These are phyloP conservation scores for Aspergillus kassunensis DNA, from an alignment of 495 filamentous ascomycete species.

Conservation along the genomic window DNA sequence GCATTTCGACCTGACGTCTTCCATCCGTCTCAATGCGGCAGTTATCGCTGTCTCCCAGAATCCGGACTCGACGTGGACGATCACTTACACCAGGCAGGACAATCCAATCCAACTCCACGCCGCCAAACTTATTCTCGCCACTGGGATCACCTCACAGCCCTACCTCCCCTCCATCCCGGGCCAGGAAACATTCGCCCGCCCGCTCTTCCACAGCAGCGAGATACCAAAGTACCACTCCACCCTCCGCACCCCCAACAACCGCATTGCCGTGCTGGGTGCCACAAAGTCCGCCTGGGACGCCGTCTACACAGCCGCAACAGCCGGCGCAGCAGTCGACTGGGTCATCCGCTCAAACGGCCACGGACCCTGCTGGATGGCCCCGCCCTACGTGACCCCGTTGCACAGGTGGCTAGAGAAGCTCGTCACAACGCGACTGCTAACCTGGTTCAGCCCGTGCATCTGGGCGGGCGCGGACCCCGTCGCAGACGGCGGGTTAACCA, in stretches of 20 bases:
- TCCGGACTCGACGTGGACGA: constrained; percentile 36
- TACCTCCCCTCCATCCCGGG: constrained; percentile 50
- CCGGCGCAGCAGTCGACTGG: constrained; percentile 68
- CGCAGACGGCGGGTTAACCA: constrained; percentile 42
- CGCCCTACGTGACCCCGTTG: constrained; percentile 57
- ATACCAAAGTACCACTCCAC: constrained; percentile 43
- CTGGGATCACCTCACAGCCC: constrained; percentile 63
- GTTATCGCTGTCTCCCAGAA: constrained; percentile 51
- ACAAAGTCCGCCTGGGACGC: constrained; percentile 77
- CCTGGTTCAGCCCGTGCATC: constrained; percentile 62
- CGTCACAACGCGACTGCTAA: constrained; percentile 57
- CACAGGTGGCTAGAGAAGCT: constrained; percentile 62
- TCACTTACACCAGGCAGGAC: constrained; percentile 18
- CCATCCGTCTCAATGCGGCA: constrained; percentile 49
- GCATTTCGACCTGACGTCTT: constrained; percentile 51
- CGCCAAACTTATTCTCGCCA: constrained; percentile 63
- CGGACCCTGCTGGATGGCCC: constrained; percentile 69
- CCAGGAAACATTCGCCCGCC: constrained; percentile 46
- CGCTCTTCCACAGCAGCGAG: constrained; percentile 62
- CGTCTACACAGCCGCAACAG: constrained; percentile 62
- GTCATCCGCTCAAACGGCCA: constrained; percentile 74
- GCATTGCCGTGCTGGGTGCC: constrained; percentile 62
- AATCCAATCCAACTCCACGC: constrained; percentile 40
- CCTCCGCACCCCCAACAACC: constrained; percentile 29
- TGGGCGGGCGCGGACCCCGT: constrained; percentile 51